Conservation (phyloP, 352 stramenopile genomes). For the Pythium volutum region DNA sequence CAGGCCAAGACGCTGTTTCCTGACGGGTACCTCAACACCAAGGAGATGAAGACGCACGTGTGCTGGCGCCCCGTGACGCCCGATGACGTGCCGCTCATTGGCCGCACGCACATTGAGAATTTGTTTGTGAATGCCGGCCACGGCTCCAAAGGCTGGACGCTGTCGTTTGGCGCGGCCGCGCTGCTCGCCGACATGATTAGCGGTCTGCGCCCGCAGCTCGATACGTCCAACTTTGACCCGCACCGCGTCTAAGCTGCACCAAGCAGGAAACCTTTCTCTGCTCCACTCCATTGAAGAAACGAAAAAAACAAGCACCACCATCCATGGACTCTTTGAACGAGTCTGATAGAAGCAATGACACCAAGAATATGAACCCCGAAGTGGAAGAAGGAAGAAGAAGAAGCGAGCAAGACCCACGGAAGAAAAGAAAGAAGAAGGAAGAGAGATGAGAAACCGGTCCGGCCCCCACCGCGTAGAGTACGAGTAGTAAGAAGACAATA, state of each 20-base stretch:
- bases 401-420: not conserved
- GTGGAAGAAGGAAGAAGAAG: not conserved
- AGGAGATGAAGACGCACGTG: slow-evolving; percentile 75
- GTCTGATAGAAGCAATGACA: slow-evolving; percentile 21
- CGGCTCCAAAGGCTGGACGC: slow-evolving; percentile 82
- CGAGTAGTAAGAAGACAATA: slow-evolving; percentile 21
- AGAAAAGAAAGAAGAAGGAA: slow-evolving; percentile 2
- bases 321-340: slow-evolving; percentile 19
- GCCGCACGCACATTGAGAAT: slow-evolving; percentile 75
- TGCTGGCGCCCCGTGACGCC: slow-evolving; percentile 82
- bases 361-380: not conserved
- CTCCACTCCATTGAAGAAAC: not conserved
- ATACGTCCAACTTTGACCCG: slow-evolving; percentile 81
- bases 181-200: slow-evolving; percentile 82
- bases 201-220: slow-evolving; percentile 66
- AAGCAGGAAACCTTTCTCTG: not conserved
- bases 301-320: not conserved
- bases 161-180: slow-evolving; percentile 75
- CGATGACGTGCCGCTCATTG: slow-evolving; percentile 81
- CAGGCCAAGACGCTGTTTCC: slow-evolving; percentile 81
- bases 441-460: not conserved
- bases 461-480: slow-evolving; percentile 21
- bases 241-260: slow-evolving; percentile 48
- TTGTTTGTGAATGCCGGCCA: slow-evolving; percentile 85
- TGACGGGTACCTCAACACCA: slow-evolving; percentile 75